phyloP scores from a whole-genome alignment of 2,329 filamentous ascomycete species.

The Hymenoscyphus linearis region DNA sequence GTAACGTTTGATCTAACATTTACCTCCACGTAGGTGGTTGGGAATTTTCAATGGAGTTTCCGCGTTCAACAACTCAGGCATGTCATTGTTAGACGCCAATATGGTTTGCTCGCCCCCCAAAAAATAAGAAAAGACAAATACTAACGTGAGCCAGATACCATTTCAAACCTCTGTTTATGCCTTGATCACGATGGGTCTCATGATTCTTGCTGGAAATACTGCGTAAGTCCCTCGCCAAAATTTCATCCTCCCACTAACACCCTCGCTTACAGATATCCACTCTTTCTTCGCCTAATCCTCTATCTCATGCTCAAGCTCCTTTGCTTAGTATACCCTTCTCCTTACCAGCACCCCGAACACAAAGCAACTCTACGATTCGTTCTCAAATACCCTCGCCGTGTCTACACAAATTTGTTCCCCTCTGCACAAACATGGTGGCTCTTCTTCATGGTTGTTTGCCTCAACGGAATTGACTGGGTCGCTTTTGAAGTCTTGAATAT shows the following conservation, averaged over 20 bases:
- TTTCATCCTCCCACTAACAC: background rate
- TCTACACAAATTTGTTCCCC: conserved; percentile 61
- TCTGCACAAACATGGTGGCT: conserved; percentile 61
- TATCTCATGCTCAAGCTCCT: conserved; percentile 46
- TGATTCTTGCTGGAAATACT: conserved; percentile 62
- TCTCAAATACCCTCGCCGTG: conserved; percentile 50
- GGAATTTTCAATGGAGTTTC: conserved; percentile 63
- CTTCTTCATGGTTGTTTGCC: conserved; percentile 51
- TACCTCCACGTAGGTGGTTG: conserved; percentile 45
- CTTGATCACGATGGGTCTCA: conserved; percentile 44
- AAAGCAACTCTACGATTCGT: conserved; percentile 50
- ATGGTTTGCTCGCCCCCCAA: conserved; percentile 39
- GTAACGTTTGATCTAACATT: background rate
- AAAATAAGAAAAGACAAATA: background rate
- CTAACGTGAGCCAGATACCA: conserved; percentile 30
- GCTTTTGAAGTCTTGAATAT: conserved; percentile 62
- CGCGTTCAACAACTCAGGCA: conserved; percentile 68
- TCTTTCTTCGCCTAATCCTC: conserved; percentile 41
- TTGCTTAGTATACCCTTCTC: conserved; percentile 34
- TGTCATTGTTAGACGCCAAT: conserved; percentile 62
- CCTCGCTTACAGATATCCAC: conserved; percentile 40
- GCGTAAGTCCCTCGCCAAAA: conserved; percentile 31
- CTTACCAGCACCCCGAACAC: conserved; percentile 34
- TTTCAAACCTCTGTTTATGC: conserved; percentile 37
- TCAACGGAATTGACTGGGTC: conserved; percentile 61